Evolutionary conservation across 306 rosid genomes (phyloP).

Genomic region (Herpetospermum pedunculosum): DNA sequence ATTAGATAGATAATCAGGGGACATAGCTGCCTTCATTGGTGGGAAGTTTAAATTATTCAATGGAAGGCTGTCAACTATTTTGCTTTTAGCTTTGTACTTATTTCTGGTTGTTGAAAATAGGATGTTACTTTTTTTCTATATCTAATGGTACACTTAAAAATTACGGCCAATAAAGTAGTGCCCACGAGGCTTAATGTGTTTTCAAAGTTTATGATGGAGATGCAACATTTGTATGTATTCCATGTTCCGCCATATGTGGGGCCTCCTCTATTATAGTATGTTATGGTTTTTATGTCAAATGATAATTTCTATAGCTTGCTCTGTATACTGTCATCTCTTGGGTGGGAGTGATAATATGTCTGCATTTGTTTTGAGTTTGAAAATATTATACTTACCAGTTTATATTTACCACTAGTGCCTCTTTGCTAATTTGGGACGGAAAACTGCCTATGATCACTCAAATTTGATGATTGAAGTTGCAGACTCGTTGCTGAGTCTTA

Average conservation of each 20-base stretch:
- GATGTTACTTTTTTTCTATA: not conserved
- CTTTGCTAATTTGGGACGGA: constrained; percentile 40
- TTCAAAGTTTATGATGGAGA: not conserved
- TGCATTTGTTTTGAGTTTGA: constrained; percentile 3
- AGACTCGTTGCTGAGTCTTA: constrained; percentile 49
- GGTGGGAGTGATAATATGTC: not conserved
- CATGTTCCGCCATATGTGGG: not conserved
- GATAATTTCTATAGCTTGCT: not conserved
- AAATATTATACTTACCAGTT: constrained; percentile 13
- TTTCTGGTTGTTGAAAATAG: not conserved
- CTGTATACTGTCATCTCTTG: not conserved
- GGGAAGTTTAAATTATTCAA: not conserved
- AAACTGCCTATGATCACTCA: constrained; percentile 30
- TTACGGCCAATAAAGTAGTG: not conserved
- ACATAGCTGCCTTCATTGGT: not conserved
- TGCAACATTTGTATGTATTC: not conserved
- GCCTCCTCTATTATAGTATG: not conserved
- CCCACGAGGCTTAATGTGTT: not conserved
- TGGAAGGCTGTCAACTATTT: not conserved
- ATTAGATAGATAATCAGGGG: not conserved
- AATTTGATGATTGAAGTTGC: constrained; percentile 49
- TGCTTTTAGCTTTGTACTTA: not conserved
- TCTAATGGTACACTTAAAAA: not conserved
- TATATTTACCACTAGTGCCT: constrained; percentile 28
- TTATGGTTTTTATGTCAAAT: not conserved